phyloP scores from a whole-genome alignment of 2,329 filamentous ascomycete species.

The Tolypocladium album region DNA sequence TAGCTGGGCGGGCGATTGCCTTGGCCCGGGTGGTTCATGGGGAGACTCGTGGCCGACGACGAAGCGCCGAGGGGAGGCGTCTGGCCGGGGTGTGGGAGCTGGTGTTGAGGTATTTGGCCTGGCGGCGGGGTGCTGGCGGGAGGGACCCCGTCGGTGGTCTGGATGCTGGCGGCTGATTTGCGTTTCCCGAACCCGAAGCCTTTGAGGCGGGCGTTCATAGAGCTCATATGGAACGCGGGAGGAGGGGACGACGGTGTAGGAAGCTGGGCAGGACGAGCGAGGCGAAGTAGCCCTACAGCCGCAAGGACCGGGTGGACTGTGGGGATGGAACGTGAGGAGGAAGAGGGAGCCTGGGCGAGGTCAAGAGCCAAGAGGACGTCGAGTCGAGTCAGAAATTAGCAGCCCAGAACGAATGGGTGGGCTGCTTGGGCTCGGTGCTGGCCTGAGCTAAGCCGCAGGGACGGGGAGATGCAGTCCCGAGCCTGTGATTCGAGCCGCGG shows the following conservation, averaged over 20 bases:
- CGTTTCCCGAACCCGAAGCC: conserved; percentile 74
- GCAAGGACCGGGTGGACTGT: conserved; percentile 5
- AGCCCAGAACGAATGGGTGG: conserved; percentile 1
- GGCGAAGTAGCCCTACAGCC: conserved; percentile 6
- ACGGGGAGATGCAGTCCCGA: background rate
- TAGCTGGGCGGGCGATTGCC: conserved; percentile 56
- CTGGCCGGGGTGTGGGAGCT: conserved; percentile 21
- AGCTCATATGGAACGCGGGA: conserved; percentile 49
- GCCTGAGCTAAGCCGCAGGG: conserved; percentile 1
- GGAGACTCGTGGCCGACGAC: conserved; percentile 35
- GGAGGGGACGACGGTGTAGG: conserved; percentile 4
- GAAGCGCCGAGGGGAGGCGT: conserved; percentile 25
- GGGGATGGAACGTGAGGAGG: background rate
- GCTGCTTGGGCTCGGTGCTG: conserved; percentile 2
- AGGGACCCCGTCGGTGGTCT: conserved; percentile 31
- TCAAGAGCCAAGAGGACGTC: background rate
- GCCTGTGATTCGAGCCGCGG: background rate
- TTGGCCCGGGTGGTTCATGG: conserved; percentile 53
- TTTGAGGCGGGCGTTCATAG: conserved; percentile 71
- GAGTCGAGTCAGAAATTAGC: conserved; percentile 2
- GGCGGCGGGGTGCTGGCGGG: conserved; percentile 24
- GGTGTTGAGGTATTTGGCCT: conserved; percentile 42
- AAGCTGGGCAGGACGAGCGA: conserved; percentile 3
- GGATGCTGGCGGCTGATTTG: conserved; percentile 55
- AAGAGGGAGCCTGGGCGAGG: background rate